Base-by-base conservation (phyloP, 2,329 filamentous ascomycete genomes). In the Botrytis elliptica region DNA sequence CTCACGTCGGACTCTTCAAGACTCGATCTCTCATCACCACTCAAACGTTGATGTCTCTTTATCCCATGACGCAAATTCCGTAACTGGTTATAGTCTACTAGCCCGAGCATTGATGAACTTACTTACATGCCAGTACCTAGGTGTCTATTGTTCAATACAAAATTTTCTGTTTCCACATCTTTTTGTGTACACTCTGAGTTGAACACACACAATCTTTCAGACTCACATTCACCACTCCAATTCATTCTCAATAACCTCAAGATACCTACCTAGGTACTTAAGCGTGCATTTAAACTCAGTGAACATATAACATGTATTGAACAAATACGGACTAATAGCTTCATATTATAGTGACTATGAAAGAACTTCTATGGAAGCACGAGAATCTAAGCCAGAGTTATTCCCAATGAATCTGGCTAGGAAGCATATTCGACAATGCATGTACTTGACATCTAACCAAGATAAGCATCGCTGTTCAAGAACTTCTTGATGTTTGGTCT, bases 401-500 rank as follows among this genome's bases (percentile, higher is more conserved):
- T 55, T 8, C 14, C 29, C 9, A 18, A 29, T 16, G 12, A 18
- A 55, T 55, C 25, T n/a, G 4, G 14, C 14, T 18, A 57, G 52
- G 14, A 18, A 57, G 52, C 6, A 57, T 57, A 29, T 29, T 7
- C 14, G 52, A 2, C 22, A 33, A n/a, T 33, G 29, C 20, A 49
- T 25, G 42, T 25, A 25, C 65, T 33, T 0, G 46, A 36, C 1
- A 60, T 65, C 38, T 71, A 77, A 22, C 77, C 79, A 44, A 78
- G 73, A 68, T 80, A 80, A 22, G 76, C 72, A 33, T 80, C 77
- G 72, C 78, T 80, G 25, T 74, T 69, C 72, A 79, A 77, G 42
- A 81, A 80, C 42, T 74, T 75, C 75, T 77, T 79, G 42, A 81
- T 74, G 64, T 79, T 80, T n/a, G 73, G 74, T 72, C 79, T 75